phyloP scores from a whole-genome alignment of 1,139 yeast genomes.

The Magnusiomyces suaveolens region DNA sequence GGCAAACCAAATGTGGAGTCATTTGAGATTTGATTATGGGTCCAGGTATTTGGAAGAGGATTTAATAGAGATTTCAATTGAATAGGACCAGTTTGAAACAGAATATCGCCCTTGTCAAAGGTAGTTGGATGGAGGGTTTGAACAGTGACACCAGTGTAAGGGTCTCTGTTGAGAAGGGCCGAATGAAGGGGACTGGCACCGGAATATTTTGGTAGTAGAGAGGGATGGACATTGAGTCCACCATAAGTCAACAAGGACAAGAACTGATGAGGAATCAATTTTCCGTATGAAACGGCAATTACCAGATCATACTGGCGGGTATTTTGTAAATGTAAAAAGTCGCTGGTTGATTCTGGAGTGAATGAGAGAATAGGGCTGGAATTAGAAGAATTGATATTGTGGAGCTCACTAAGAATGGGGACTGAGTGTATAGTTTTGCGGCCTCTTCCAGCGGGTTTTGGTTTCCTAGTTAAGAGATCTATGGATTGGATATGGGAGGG shows the following conservation, averaged over 20 bases:
- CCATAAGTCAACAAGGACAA: slow-evolving; percentile 44
- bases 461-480: slow-evolving; percentile 56
- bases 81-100: slow-evolving; percentile 25
- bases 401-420: slow-evolving; percentile 42
- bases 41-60: neutral
- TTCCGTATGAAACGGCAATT: slow-evolving; percentile 85
- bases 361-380: slow-evolving; percentile 14
- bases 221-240: slow-evolving; percentile 89
- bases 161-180: slow-evolving; percentile 57
- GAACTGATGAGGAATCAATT: slow-evolving; percentile 57
- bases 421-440: slow-evolving; percentile 41
- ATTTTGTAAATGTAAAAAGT: slow-evolving; percentile 37
- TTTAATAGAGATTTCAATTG: neutral
- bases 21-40: neutral
- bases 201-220: slow-evolving; percentile 67
- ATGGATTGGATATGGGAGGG: slow-evolving; percentile 36
- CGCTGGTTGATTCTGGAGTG: slow-evolving; percentile 25
- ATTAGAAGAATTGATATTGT: slow-evolving; percentile 11
- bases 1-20: neutral
- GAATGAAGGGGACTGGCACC: slow-evolving; percentile 91
- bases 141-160: slow-evolving; percentile 69
- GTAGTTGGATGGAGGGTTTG: slow-evolving; percentile 83
- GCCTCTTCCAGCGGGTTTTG: slow-evolving; percentile 67
- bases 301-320: slow-evolving; percentile 46
- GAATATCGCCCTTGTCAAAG: slow-evolving; percentile 70